These are phyloP conservation scores for Stenocarpella maydis DNA, from an alignment of 2,329 filamentous ascomycete species.

Conservation along the genomic window DNA sequence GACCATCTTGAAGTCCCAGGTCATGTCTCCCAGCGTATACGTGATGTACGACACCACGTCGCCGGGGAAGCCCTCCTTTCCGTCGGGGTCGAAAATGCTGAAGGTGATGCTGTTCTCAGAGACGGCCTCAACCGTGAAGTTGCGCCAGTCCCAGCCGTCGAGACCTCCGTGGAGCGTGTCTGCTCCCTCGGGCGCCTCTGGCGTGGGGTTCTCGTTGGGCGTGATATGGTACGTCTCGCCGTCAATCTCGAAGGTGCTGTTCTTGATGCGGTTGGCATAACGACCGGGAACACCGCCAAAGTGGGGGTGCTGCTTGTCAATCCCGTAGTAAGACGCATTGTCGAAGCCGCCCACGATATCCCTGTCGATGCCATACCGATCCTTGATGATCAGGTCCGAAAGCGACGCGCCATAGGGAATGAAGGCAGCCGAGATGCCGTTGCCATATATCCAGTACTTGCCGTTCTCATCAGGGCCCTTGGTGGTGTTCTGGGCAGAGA, in stretches of 20 bases:
- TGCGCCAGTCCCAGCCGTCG: slow-evolving; percentile 79
- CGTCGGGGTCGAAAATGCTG: slow-evolving; percentile 75
- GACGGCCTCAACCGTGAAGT: slow-evolving; percentile 79
- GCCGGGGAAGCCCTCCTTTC: slow-evolving; percentile 80
- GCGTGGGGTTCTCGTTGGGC: slow-evolving; percentile 69
- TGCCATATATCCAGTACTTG: slow-evolving; percentile 76
- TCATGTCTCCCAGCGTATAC: slow-evolving; percentile 71
- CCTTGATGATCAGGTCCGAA: slow-evolving; percentile 74
- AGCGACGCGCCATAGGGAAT: slow-evolving; percentile 79
- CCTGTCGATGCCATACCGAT: slow-evolving; percentile 71
- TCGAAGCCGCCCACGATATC: slow-evolving; percentile 80
- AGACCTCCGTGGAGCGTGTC: slow-evolving; percentile 75
- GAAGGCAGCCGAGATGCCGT: slow-evolving; percentile 73
- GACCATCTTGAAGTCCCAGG: slow-evolving; percentile 78
- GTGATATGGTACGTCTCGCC: slow-evolving; percentile 65
- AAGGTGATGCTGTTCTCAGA: slow-evolving; percentile 76
- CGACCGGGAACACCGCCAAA: slow-evolving; percentile 77
- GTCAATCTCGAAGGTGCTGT: slow-evolving; percentile 75
- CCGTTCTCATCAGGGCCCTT: slow-evolving; percentile 62
- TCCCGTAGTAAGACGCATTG: slow-evolving; percentile 74
- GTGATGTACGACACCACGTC: slow-evolving; percentile 78
- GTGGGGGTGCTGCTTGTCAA: slow-evolving; percentile 73
- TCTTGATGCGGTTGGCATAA: slow-evolving; percentile 84
- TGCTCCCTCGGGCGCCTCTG: slow-evolving; percentile 58
- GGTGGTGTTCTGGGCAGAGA: slow-evolving; percentile 41